A percentile compares a stretch with the other conserved stretches of the same genome.
Evolutionary conservation across 306 rosid species (phyloP).

Genomic region (Lathyrus aphaca): DNA sequence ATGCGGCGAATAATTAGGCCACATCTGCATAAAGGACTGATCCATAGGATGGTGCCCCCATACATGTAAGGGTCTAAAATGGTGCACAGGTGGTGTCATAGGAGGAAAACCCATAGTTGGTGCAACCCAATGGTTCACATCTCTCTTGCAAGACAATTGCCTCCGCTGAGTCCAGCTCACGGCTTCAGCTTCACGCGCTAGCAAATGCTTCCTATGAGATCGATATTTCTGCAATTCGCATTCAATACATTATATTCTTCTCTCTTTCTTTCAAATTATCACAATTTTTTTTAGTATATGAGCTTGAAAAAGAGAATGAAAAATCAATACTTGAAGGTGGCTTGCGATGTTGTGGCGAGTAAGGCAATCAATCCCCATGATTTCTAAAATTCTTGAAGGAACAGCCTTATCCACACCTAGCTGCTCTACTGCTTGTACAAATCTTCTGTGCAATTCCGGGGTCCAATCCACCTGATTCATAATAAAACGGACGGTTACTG

Average conservation of each 20-base stretch:
- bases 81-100: conserved; percentile 52
- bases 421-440: conserved; percentile 97
- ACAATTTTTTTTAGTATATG: neutral
- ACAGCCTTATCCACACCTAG: conserved; percentile 98
- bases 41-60: conserved; percentile 93
- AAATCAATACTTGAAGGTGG: conserved; percentile 81
- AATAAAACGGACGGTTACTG: too few species aligned
- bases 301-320: neutral
- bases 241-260: neutral
- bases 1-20: conserved; percentile 65
- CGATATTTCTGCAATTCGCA: conserved; percentile 71
- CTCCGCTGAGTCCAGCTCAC: conserved; percentile 87
- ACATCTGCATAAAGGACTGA: conserved; percentile 61
- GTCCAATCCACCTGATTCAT: conserved; percentile 94
- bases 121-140: conserved; percentile 65
- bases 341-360: conserved; percentile 99
- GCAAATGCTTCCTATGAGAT: conserved; percentile 86
- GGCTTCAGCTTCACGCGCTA: conserved; percentile 96
- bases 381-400: conserved; percentile 93
- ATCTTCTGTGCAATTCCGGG: conserved; percentile 87
- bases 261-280: too few species aligned
- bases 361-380: conserved; percentile 97
- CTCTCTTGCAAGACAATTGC: conserved; percentile 62
- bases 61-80: conserved; percentile 85
- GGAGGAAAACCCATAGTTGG: conserved; percentile 92